Evolutionary conservation across 306 rosid species (phyloP), one percentile per base, ranked within the genome.

Genomic region (Cucurbita moschata): DNA sequence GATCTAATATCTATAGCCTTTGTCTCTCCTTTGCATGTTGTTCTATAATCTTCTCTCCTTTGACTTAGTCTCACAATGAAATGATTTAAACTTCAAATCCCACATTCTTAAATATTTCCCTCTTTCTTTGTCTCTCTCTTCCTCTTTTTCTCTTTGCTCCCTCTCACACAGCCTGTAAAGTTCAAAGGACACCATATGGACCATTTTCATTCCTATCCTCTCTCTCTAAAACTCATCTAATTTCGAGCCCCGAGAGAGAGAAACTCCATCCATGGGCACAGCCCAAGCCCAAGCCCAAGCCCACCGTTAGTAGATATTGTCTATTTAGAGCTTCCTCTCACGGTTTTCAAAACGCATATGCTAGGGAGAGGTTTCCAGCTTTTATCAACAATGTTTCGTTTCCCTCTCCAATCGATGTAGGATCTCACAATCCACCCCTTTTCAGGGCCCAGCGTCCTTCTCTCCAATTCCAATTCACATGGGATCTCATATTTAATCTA

Each of bases 111-210:
- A 78, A 65, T 64, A 15, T 14, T 65, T 65, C 0, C n/a, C 71
- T 37, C 69, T 62, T 64, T 72, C 18, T 64, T n/a, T 61, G 12
- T n/a, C 4, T 30, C 26, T 44, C 68, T 44, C 53, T 53, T 72
- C 37, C 15, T 38, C 53, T 46, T 75, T 72, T 39, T 58, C 54
- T 42, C 51, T 39, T 78, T 49, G 76, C 75, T 74, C 79, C 78
- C 65, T 76, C 81, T 85, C 71, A 80, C 77, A 49, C 54, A 82
- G 88, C 88, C 96, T 92, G 96, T 92, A 90, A 92, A 87, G 96
- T 69, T 61, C 23, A 77, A 77, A 84, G 81, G 85, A 86, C 91
- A 92, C 35, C 35, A 30, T 30, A 30, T 30, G 89, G 92, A 83
- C 83, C 86, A 80, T 81, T 42, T 44, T 6, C 73, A 56, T 67